These are phyloP conservation scores for Lachnellula willkommii DNA, from an alignment of 2,329 filamentous ascomycete genomes.

Conservation along the genomic window DNA sequence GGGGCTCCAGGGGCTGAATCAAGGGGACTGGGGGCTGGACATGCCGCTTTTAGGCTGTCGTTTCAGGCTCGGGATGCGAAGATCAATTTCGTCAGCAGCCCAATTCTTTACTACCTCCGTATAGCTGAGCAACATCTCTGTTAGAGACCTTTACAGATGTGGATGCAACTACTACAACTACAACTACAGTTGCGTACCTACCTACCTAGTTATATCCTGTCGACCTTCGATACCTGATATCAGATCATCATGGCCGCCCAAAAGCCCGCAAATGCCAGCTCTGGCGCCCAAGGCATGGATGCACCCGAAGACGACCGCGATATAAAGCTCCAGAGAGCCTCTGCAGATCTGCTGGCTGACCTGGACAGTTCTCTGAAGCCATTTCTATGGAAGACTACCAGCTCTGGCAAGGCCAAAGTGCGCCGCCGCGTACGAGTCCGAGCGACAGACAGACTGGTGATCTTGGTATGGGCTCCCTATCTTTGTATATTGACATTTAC, in stretches of 20 bases:
- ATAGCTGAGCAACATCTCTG: too few relatives aligned
- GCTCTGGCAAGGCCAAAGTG: slow-evolving; percentile 38
- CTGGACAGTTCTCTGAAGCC: slow-evolving; percentile 48
- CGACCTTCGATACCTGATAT: not conserved
- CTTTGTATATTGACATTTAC: not conserved
- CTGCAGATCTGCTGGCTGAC: slow-evolving; percentile 53
- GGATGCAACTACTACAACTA: too few relatives aligned
- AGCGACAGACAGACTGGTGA: slow-evolving; percentile 45
- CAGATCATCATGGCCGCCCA: not conserved
- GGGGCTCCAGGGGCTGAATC: too few relatives aligned
- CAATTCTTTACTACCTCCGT: too few relatives aligned
- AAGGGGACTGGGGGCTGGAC: too few relatives aligned
- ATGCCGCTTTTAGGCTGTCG: too few relatives aligned
- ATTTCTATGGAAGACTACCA: slow-evolving; percentile 49
- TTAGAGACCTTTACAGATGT: too few relatives aligned
- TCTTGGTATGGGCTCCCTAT: slow-evolving; percentile 35
- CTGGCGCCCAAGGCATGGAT: not conserved
- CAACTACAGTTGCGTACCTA: not conserved
- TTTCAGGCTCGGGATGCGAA: too few relatives aligned
- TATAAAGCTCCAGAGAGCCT: slow-evolving; percentile 56
- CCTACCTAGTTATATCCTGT: not conserved
- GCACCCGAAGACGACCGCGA: slow-evolving; percentile 37
- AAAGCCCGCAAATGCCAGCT: not conserved
- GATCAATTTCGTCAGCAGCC: too few relatives aligned
- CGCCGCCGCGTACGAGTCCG: slow-evolving; percentile 45